Evolutionary conservation across 1,284 basidiomycete genomes (phyloP).

Genomic region (Agroathelia rolfsii): DNA sequence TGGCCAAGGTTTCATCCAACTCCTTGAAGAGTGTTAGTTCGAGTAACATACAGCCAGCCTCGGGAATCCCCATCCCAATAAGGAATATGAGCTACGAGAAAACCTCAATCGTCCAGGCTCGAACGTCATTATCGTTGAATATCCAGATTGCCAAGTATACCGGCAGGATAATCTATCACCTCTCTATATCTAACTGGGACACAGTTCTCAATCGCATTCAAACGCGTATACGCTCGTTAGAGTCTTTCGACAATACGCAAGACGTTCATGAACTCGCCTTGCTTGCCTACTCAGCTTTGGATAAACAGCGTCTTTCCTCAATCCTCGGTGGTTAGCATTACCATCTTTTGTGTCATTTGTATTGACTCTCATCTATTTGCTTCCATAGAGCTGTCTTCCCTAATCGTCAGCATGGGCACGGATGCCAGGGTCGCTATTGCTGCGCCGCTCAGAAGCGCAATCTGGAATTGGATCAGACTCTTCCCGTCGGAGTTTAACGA

Average conservation of each 20-base stretch:
- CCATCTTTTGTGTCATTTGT: conserved; percentile 2
- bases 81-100: conserved; percentile 50
- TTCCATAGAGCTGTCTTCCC: conserved; percentile 62
- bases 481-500: conserved; percentile 78
- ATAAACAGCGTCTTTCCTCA: no score
- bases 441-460: conserved; percentile 64
- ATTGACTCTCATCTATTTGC: conserved; percentile 6
- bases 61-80: conserved; percentile 30
- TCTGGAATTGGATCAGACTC: conserved; percentile 90
- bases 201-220: conserved; percentile 71
- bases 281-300: conserved; percentile 1
- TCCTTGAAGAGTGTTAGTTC: conserved; percentile 20
- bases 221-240: conserved; percentile 59
- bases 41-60: conserved; percentile 17
- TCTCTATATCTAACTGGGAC: conserved; percentile 87
- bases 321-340: no score
- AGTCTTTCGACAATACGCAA: no score
- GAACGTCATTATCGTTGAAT: conserved; percentile 47
- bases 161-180: conserved; percentile 77
- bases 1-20: conserved; percentile 21
- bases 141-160: conserved; percentile 57
- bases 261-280: no score
- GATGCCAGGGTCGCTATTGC: conserved; percentile 71
- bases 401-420: conserved; percentile 77
- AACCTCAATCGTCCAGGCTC: conserved; percentile 54